Evolutionary conservation across 2,329 filamentous ascomycete species (phyloP), one percentile per base, ranked within the genome.

Genomic region (Cladophialophora chaetospira): DNA sequence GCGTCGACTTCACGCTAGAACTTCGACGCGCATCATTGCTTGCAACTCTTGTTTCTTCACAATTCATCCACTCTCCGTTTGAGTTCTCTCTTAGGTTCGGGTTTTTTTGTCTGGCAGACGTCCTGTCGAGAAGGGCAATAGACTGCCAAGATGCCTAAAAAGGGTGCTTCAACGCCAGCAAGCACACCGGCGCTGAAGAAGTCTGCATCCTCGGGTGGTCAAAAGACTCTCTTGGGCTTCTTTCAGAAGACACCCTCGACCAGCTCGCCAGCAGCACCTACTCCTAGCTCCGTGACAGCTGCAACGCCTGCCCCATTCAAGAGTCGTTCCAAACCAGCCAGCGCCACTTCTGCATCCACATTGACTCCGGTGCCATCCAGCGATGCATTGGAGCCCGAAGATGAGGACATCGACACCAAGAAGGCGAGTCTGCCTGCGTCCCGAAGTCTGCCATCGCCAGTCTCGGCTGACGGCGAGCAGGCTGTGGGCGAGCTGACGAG

Each of bases 341-440:
- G 62, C 65, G 70, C 62, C 61, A 71, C 64, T 66, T 77, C 67
- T 65, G 73, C 66, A 57, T 73, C 66, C 57, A 75, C 77, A 33
- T 75, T 87, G 57, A 92, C 90, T 0, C 90, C 91, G 3, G 82
- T 88, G 4, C 88, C 91, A 4, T 96, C 89, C 72, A 95, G 91
- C 72, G 90, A 95, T 72, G 82, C 81, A 31, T 71, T 84, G 23
- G 84, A 87, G 51, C 85, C 87, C 0, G 85, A 89, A 61, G 84
- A 88, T 65, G 86, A 88, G 61, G 78, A 83, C 13, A 65, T 57
- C 15, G 38, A 42, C 26, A 13, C 19, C 10, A 70, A 70, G 40
- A 66, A 74, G 61, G 73, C 74, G 56, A 72, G 71, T 38, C 63
- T 68, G 60, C 79, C 81, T 72, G 79, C 78, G 66, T 75, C 80